Evolutionary conservation across 129 eudicot genomes (phyloP), one percentile per base, ranked within the genome.

Genomic region (Flaveria bidentis): DNA sequence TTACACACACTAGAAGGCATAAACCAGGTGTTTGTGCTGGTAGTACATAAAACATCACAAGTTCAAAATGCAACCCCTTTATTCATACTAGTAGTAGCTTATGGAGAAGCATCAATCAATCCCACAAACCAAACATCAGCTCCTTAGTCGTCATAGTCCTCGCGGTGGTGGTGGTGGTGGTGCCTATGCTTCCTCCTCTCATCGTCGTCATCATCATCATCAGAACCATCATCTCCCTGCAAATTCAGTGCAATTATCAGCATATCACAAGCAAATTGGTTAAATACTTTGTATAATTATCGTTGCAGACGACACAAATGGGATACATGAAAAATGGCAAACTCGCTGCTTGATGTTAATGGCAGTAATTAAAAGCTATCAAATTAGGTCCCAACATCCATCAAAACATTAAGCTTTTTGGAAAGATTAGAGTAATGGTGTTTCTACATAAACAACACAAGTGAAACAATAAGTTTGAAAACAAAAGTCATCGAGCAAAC

Each of bases 81-180:
- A 80, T 85, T 78, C 18, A 73, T 72, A 73, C 18, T 69, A 67
- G 80, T 69, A 67, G 80, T 30, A 76, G 69, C 80, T 18, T 78
- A 67, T 62, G 75, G 52, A 20, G 80, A 50, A 76, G 87, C 78
- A 77, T 36, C 82, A 76, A 76, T 51, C 63, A 76, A 76, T 57
- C 63, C 28, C 0, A 67, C 57, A 66, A 63, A 61, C 73, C 71
- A 52, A 67, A 46, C 68, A 51, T 6, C 69, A 68, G n/a, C 72
- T n/a, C 65, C 84, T 88, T 78, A 90, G 75, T 91, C 97, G 58
- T 91, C 90, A 75, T 82, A 86, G 79, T 91, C 80, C 82, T 74
- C 79, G 90, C 89, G 89, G 78, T 30, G 36, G 41, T 36, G 41
- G 41, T 36, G 41, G 41, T 86, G 87, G 82, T 86, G 95, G 81